phyloP scores from a whole-genome alignment of 139 green algal species.

The Chlorella vulgaris region DNA sequence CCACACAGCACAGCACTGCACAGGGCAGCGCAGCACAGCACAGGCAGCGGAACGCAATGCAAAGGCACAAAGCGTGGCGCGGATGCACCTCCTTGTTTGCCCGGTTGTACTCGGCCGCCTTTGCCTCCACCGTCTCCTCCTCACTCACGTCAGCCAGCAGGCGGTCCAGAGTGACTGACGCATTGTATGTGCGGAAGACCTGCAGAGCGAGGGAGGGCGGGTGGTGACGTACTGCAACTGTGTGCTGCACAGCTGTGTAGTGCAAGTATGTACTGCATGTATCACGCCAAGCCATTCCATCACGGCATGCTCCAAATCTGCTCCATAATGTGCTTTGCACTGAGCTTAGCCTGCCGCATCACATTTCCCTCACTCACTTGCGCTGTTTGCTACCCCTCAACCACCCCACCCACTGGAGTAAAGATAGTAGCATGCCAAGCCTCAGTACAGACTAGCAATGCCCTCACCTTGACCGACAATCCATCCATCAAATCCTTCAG shows the following conservation, averaged over 20 bases:
- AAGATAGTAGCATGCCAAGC: neutral
- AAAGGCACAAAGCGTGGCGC: neutral
- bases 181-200: conserved; percentile 99
- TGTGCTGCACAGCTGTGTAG: conserved; percentile 7
- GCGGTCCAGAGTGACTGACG: conserved; percentile 89
- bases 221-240: neutral
- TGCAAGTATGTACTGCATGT: neutral
- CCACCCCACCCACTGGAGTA: no score
- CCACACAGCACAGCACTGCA: no score
- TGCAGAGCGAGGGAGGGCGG: no score
- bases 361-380: neutral
- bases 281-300: neutral
- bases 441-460: neutral
- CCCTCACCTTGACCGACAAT: conserved; percentile 90
- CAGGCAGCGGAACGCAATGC: neutral
- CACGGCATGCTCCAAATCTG: neutral
- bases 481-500: conserved; percentile 97
- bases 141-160: conserved; percentile 73
- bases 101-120: conserved; percentile 88
- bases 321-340: neutral
- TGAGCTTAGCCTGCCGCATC: neutral
- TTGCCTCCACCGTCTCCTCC: conserved; percentile 40
- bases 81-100: conserved; percentile 96
- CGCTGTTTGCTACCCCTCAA: no score
- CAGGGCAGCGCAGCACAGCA: no score